Percentiles rank a stretch among this genome's conserved stretches.
phyloP scores from a whole-genome alignment of 345 rosid genomes.

The Lepidium sativum region DNA sequence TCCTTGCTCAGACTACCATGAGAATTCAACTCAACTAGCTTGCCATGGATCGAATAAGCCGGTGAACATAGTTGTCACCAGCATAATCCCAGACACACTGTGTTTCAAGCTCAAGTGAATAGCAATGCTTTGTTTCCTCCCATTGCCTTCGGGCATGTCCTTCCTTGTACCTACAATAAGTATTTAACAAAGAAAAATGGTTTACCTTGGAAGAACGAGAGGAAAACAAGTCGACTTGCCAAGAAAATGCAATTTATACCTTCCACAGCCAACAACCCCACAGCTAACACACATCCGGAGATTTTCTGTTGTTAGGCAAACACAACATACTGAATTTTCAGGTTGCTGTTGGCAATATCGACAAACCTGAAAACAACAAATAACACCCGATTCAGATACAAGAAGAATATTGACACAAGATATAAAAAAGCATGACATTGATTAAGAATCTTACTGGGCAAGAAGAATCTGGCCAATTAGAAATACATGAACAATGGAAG shows the following conservation, averaged over 20 bases:
- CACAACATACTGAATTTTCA: conserved; percentile 83
- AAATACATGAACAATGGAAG: conserved; percentile 89
- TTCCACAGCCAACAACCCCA: conserved; percentile 94
- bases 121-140: conserved; percentile 96
- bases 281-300: conserved; percentile 92
- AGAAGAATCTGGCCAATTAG: conserved; percentile 98
- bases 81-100: conserved; percentile 98
- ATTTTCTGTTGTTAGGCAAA: conserved; percentile 88
- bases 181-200: conserved; percentile 3
- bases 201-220: background rate
- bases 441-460: conserved; percentile 63
- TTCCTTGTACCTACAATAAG: conserved; percentile 56
- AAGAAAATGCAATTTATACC: conserved; percentile 37
- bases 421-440: background rate
- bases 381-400: background rate
- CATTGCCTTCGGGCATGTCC: conserved; percentile 88
- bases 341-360: conserved; percentile 98
- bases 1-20: conserved; percentile 50
- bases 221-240: background rate
- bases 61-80: conserved; percentile 94
- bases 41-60: conserved; percentile 93
- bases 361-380: conserved; percentile 53
- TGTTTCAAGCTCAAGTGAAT: conserved; percentile 94
- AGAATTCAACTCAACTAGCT: conserved; percentile 80
- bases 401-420: background rate